Percentiles rank a stretch among this genome's conserved stretches.
phyloP scores from a whole-genome alignment of 169 alveolate genomes.

The Fabrea salina region DNA sequence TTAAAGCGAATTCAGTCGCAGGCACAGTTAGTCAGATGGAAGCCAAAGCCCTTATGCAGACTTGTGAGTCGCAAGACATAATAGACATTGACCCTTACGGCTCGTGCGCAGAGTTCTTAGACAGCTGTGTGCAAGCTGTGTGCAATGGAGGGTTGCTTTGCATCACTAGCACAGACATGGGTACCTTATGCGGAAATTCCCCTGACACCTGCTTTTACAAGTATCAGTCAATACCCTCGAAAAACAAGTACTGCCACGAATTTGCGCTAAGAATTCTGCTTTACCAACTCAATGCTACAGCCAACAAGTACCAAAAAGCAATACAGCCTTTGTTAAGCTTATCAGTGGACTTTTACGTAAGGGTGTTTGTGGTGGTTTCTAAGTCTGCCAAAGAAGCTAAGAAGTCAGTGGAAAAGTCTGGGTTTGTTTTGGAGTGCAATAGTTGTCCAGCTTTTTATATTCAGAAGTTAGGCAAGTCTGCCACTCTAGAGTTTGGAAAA shows the following conservation, averaged over 20 bases:
- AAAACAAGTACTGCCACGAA: neutral
- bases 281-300: neutral
- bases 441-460: neutral
- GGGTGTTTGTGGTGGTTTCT: neutral
- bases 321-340: neutral
- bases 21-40: neutral
- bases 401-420: neutral
- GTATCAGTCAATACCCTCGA: neutral
- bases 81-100: neutral
- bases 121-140: neutral
- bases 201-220: neutral
- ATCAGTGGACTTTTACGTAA: neutral
- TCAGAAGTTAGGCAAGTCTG: neutral
- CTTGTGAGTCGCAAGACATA: neutral
- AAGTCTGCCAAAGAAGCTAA: neutral
- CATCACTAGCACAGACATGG: neutral
- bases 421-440: neutral
- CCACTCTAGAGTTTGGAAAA: neutral
- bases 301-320: neutral
- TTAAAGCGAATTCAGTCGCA: neutral
- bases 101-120: neutral
- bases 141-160: neutral
- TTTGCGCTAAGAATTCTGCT: neutral
- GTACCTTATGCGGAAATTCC: neutral
- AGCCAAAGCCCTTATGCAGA: neutral